Conservation (phyloP, 805 yeast genomes). For the Wickerhamomyces chambardii region DNA sequence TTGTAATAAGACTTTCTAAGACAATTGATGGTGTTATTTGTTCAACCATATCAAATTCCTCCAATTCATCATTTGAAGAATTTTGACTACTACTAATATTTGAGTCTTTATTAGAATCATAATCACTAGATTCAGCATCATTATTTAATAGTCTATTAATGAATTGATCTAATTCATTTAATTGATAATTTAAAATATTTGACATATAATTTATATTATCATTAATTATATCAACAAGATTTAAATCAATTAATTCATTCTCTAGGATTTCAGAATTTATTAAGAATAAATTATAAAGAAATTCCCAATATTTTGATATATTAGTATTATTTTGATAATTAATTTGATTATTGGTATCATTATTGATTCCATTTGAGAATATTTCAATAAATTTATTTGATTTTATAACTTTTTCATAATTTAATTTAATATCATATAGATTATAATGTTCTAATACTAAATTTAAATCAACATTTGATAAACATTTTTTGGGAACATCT, state of each 20-base stretch:
- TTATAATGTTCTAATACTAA: neutral
- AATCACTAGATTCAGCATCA: neutral
- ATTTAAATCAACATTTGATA: constrained; percentile 21
- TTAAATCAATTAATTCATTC: constrained; percentile 9
- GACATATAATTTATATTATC: constrained; percentile 4
- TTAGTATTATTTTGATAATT: neutral
- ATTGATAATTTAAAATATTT: constrained; percentile 8
- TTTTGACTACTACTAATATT: constrained; percentile 8
- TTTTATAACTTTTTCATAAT: constrained; percentile 6
- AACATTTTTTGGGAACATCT: constrained; percentile 26
- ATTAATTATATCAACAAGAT: constrained; percentile 2
- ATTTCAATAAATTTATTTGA: no score
- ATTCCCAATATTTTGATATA: constrained; percentile 12
- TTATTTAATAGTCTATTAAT: no score
- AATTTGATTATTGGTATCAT: constrained; percentile 4
- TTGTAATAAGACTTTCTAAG: constrained; percentile 9
- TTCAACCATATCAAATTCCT: constrained; percentile 12
- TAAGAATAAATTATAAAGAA: constrained; percentile 14
- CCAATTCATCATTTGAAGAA: constrained; percentile 3
- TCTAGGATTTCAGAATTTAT: constrained; percentile 8
- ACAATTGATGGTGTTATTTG: constrained; percentile 15
- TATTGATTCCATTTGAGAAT: neutral
- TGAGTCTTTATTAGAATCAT: constrained; percentile 5
- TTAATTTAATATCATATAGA: constrained; percentile 7
- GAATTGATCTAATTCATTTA: constrained; percentile 11